Base-by-base conservation (phyloP, 805 yeast genomes). In the Vanderwaltozyma tropicalis region DNA sequence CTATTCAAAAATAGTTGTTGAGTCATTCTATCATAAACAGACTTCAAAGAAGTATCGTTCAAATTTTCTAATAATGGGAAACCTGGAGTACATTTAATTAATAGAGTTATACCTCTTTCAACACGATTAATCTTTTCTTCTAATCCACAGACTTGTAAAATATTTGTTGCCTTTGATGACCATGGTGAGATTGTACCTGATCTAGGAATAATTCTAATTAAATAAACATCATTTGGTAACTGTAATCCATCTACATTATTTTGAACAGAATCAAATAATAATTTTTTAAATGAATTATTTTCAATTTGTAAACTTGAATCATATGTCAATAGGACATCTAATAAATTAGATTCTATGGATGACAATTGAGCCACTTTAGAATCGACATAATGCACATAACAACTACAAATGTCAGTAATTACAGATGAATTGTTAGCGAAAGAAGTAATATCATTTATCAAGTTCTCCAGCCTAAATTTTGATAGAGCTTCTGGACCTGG, bases 91-190 rank as follows among this genome's bases (percentile, higher is more conserved):
- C 79, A 80, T 45, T 77, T 71, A 50, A 92, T 67, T 48, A 84
- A 62, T 29, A 92, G 64, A 5, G 92, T 78, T 45, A 80, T 49
- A 41, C 98, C 99, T 55, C 98, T 77, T 67, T 92, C 99, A 40
- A 92, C 78, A 52, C 97, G 74, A 53, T 76, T 84, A 34, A 92
- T 69, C 43, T 70, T 72, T 15, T 70, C 68, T 28, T 68, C 72
- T 43, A 92, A 70, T 9, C 96, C 96, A 64, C 95, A 85, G 40
- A 84, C 94, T 40, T 78, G 75, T 37, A 88, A 74, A 48, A 92
- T 92, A 63, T 92, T 89, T 29, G 98, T 88, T 20, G 99, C 99
- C 65, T 92, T 92, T 12, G 97, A 88, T 9, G 96, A 85, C 99
- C 99, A 92, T 25, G 98, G 97, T 19, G 97, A 88, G 47, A 92